These are phyloP conservation scores for Botryotinia narcissicola DNA, from an alignment of 2,329 filamentous ascomycete genomes.

Conservation along the genomic window DNA sequence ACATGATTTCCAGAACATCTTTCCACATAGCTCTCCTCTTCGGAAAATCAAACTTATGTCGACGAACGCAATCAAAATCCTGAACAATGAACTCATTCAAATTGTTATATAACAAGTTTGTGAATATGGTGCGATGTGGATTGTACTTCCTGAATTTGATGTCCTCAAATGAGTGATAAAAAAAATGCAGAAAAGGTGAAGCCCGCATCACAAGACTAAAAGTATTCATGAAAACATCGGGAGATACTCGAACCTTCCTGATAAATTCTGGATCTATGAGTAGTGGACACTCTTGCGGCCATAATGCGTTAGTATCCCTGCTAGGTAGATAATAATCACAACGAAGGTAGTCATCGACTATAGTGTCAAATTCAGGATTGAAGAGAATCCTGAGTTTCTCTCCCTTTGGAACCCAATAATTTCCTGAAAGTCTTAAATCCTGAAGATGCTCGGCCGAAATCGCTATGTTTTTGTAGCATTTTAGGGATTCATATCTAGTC, in stretches of 20 bases:
- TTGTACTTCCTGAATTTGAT: no score
- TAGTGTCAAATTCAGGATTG: neutral
- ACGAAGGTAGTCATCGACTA: neutral
- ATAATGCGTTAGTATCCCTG: no score
- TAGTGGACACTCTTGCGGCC: no score
- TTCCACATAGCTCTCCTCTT: accelerated
- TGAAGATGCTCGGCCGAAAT: neutral
- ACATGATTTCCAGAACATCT: accelerated
- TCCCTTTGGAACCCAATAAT: neutral
- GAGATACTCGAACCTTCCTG: neutral
- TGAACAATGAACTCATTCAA: neutral
- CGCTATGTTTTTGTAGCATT: neutral
- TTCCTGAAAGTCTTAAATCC: accelerated
- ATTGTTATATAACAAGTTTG: neutral
- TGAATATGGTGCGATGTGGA: neutral
- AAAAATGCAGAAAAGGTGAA: no score
- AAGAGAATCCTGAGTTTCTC: neutral
- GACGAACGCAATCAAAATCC: neutral
- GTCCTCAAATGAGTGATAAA: no score
- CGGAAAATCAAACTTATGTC: neutral
- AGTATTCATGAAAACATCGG: neutral
- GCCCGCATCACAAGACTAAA: no score
- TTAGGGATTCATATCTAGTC: neutral
- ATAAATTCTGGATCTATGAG: neutral
- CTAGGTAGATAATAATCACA: neutral